Evolutionary conservation across 2,329 filamentous ascomycete genomes (phyloP), one percentile per base, ranked within the genome.

Genomic region (Xylaria sp.): DNA sequence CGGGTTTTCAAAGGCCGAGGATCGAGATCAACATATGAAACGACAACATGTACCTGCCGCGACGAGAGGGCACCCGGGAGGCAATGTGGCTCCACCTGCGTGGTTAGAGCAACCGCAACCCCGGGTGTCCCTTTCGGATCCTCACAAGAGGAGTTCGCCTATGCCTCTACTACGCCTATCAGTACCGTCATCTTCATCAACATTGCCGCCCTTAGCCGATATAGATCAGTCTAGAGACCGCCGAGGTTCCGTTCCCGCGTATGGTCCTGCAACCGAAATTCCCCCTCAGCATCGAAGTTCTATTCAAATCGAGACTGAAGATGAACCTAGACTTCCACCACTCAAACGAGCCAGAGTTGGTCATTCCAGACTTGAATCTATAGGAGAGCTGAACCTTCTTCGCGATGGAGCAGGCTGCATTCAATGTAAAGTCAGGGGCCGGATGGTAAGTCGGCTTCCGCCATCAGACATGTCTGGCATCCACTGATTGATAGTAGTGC

Each of bases 301-400:
- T 2, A 69, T 75, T 7, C 78, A 77, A 4, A 69, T 75, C 8
- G 80, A 82, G 55, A 73, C 77, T 1, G 79, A 82, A 52, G 72
- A 76, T 44, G 81, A 84, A 57, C 76, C 80, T 16, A 71, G 82
- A 47, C 73, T 85, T 2, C 82, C 82, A 6, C 82, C 82, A 3
- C 66, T 84, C 58, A 83, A 83, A 69, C 75, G 78, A 63, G 81
- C 78, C 56, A 76, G 80, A 49, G 76, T 80, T 35, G 80, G 79
- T 2, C 80, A 81, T 63, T 77, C 79, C 44, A 78, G 80, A 23
- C 72, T 85, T 1, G 77, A 84, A 66, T 84, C 82, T 16, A 84
- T 85, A 51, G 81, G 78, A 48, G 82, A 84, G 69, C 75, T 85
- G 3, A 76, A 76, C 47, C 74, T 84, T 7, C 73, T 80, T 16